A percentile compares a stretch with the other conserved stretches of the same genome.
Conservation (phyloP, 139 green algal genomes). For the Astrephomene gubernaculifera region DNA sequence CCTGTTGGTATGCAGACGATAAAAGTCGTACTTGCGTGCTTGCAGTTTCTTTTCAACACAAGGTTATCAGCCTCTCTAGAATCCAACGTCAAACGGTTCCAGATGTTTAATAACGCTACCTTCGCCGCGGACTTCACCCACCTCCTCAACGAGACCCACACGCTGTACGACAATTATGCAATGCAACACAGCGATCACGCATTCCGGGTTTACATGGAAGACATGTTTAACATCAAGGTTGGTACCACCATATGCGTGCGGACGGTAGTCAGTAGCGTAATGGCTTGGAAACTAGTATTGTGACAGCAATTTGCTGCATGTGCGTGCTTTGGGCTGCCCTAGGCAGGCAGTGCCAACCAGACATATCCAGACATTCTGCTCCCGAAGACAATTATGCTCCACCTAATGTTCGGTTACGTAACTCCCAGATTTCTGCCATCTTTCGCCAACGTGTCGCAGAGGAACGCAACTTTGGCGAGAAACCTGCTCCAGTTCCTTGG, state of each 20-base stretch:
- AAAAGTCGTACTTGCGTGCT: too few species aligned
- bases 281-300: background rate
- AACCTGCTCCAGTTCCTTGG: background rate
- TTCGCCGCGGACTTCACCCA: background rate
- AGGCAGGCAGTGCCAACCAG: background rate
- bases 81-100: background rate
- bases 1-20: too few species aligned
- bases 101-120: background rate
- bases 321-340: background rate
- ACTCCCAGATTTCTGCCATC: background rate
- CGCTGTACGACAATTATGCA: slow-evolving; percentile 13
- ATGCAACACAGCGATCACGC: background rate
- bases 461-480: background rate
- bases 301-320: background rate
- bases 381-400: background rate
- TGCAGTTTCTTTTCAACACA: slow-evolving; percentile 3
- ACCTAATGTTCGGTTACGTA: background rate
- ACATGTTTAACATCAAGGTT: slow-evolving; percentile 9
- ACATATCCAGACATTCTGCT: background rate
- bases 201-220: slow-evolving; percentile 5
- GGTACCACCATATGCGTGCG: too few species aligned
- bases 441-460: background rate
- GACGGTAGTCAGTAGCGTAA: too few species aligned
- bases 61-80: background rate
- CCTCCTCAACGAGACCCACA: background rate